These are phyloP conservation scores for Geosmithia putterillii DNA, from an alignment of 2,329 filamentous ascomycete species.

Conservation along the genomic window DNA sequence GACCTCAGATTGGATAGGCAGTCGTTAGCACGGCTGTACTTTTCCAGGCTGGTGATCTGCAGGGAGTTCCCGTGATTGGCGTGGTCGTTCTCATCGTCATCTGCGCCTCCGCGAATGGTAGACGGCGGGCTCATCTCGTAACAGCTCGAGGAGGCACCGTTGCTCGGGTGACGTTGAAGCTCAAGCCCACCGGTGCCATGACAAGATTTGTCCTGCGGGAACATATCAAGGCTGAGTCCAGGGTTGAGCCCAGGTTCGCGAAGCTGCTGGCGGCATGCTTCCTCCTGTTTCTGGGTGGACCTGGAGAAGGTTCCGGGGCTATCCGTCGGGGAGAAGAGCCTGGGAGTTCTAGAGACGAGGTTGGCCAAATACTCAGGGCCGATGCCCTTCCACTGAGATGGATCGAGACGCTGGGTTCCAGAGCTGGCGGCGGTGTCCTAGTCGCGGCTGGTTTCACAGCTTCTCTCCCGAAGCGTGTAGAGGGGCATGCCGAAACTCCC, in stretches of 20 bases:
- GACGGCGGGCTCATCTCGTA: not conserved
- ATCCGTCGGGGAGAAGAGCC: not conserved
- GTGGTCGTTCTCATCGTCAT: constrained; percentile 3
- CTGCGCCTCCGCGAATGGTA: not conserved
- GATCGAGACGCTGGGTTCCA: not conserved
- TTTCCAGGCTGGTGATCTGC: constrained; percentile 14
- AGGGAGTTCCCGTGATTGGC: constrained; percentile 8
- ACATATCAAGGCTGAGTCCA: not conserved
- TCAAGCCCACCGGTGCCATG: not conserved
- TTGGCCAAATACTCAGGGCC: not conserved
- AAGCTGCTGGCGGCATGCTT: not conserved
- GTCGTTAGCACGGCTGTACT: constrained; percentile 15
- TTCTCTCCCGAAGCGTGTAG: not conserved
- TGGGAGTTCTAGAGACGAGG: not conserved
- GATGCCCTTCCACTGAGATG: not conserved
- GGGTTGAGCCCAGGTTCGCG: not conserved
- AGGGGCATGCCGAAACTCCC: not conserved
- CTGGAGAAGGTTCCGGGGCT: not conserved
- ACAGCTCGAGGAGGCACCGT: not conserved
- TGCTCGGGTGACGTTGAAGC: not conserved
- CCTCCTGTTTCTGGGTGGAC: not conserved
- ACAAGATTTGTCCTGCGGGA: not conserved
- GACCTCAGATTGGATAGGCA: constrained; percentile 16
- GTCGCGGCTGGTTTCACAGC: constrained; percentile 1
- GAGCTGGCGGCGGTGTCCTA: not conserved